phyloP scores from a whole-genome alignment of 768 basidiomycete genomes.

The Amanita thiersii region DNA sequence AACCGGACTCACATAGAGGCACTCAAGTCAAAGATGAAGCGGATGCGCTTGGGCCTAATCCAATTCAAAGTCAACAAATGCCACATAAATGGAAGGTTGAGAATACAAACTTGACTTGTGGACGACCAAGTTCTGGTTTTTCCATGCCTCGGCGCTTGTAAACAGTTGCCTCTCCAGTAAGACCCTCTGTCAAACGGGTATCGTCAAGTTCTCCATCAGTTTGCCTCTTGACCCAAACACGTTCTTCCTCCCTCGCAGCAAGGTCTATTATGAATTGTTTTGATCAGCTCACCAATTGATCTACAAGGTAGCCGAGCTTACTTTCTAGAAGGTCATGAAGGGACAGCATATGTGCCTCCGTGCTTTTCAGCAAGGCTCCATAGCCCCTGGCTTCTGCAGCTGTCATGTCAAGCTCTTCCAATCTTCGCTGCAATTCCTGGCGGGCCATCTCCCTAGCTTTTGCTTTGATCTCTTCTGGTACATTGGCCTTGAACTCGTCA shows the following conservation, averaged over 20 bases:
- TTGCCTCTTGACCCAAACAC: constrained; percentile 65
- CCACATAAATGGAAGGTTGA: background rate
- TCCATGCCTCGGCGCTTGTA: constrained; percentile 67
- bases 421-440: constrained; percentile 48
- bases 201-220: constrained; percentile 68
- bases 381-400: constrained; percentile 48
- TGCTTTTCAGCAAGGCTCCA: constrained; percentile 39
- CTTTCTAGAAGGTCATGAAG: constrained; percentile 57
- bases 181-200: constrained; percentile 53
- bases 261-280: constrained; percentile 32
- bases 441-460: constrained; percentile 61
- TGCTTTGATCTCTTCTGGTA: constrained; percentile 54
- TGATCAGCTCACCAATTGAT: background rate
- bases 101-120: constrained; percentile 50
- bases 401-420: constrained; percentile 60
- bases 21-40: constrained; percentile 63
- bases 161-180: constrained; percentile 62
- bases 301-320: constrained; percentile 24
- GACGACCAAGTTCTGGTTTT: constrained; percentile 58
- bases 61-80: background rate
- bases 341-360: constrained; percentile 52
- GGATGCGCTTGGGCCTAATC: constrained; percentile 53
- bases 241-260: constrained; percentile 60
- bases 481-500: constrained; percentile 44
- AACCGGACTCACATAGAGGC: constrained; percentile 46